These are phyloP conservation scores for Globisporangium abappressorium DNA, from an alignment of 352 stramenopile genomes.

Conservation along the genomic window DNA sequence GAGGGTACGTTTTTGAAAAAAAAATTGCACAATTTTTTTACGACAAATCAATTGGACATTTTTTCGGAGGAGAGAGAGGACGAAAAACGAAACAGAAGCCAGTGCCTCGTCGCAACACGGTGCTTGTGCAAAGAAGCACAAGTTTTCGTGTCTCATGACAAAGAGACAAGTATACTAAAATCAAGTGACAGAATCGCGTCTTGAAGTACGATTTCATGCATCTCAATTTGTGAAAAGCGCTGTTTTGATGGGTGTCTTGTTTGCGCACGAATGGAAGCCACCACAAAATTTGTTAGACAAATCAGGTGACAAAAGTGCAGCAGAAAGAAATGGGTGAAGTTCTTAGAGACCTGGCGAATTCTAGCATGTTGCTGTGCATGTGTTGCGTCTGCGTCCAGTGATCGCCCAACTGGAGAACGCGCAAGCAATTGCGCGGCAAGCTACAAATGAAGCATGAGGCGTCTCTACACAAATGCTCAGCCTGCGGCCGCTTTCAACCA, in stretches of 20 bases:
- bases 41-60: too few relatives aligned
- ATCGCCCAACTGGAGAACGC: too few relatives aligned
- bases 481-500: too few relatives aligned
- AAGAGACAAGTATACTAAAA: neutral
- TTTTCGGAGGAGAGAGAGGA: neutral
- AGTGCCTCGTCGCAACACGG: neutral
- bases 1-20: too few relatives aligned
- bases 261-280: conserved; percentile 2
- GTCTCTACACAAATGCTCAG: too few relatives aligned
- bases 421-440: too few relatives aligned
- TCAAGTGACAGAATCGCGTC: neutral
- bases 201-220: neutral
- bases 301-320: neutral
- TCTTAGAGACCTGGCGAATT: neutral
- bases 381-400: too few relatives aligned
- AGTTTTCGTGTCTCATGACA: neutral
- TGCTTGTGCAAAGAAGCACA: neutral
- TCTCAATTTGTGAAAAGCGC: neutral
- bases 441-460: too few relatives aligned
- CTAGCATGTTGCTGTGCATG: neutral
- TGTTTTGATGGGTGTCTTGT: conserved; percentile 19
- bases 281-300: neutral
- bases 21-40: too few relatives aligned
- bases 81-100: conserved; percentile 4
- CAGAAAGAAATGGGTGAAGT: neutral